phyloP scores from a whole-genome alignment of 192 early-diverging fungal genomes.

The Rhizophagus sp. region DNA sequence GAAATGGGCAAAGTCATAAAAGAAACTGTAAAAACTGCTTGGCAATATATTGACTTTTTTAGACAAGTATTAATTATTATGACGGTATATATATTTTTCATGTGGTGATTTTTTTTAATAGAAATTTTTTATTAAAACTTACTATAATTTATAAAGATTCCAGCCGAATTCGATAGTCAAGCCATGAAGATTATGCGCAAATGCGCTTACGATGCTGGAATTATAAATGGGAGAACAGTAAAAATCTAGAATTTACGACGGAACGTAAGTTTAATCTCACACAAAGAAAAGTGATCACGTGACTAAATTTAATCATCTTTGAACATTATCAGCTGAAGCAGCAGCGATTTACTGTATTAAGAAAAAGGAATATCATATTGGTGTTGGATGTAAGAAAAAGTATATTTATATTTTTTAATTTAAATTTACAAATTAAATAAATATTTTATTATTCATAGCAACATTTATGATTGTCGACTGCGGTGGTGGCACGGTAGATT shows the following conservation, averaged over 20 bases:
- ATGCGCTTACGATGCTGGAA: constrained; percentile 49
- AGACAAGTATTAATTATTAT: neutral
- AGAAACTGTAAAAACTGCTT: neutral
- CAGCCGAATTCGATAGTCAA: neutral
- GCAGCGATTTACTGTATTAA: constrained; percentile 2
- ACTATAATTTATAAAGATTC: constrained; percentile 33
- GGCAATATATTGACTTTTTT: neutral
- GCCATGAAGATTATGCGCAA: constrained; percentile 56
- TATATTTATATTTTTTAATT: neutral
- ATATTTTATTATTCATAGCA: constrained; percentile 3
- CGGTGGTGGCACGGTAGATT: constrained; percentile 60
- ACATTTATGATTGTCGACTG: constrained; percentile 61
- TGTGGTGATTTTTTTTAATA: neutral
- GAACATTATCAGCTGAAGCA: constrained; percentile 5
- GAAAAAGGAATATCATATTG: neutral
- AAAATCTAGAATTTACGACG: neutral
- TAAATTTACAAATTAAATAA: neutral
- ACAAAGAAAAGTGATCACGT: no score
- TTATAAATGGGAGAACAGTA: constrained; percentile 34
- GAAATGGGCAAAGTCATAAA: neutral
- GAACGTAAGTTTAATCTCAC: constrained; percentile 4
- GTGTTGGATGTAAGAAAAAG: neutral
- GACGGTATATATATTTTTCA: neutral
- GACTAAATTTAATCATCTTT: no score
- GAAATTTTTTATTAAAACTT: neutral